phyloP scores from a whole-genome alignment of 23 red algal genomes.

The Agarophyton chilense region DNA sequence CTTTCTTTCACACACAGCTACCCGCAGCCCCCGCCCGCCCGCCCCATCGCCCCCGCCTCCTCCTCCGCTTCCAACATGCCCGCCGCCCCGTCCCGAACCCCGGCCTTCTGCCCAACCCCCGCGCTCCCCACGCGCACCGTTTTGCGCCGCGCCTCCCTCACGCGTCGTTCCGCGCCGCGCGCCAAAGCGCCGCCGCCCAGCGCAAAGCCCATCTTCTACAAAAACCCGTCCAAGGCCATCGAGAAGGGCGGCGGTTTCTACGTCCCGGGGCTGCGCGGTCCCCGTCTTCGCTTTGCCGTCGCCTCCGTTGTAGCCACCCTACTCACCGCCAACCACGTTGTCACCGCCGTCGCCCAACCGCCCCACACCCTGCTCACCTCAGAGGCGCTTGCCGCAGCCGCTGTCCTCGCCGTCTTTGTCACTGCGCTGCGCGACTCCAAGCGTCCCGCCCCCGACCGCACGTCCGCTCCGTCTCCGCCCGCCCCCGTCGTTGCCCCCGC shows the following conservation, averaged over 20 bases:
- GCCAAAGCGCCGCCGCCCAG: slow-evolving; percentile 30
- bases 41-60: too few relatives aligned
- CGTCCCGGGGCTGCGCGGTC: slow-evolving; percentile 84
- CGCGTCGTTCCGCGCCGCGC: neutral
- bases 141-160: too few relatives aligned
- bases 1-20: too few relatives aligned
- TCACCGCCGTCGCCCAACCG: neutral
- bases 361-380: slow-evolving; percentile 1
- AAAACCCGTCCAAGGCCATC: slow-evolving; percentile 87
- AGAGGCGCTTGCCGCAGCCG: slow-evolving; percentile 19
- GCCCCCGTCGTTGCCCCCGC: neutral
- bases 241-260: slow-evolving; percentile 97
- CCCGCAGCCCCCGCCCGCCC: too few relatives aligned
- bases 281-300: slow-evolving; percentile 68
- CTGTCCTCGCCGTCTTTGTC: slow-evolving; percentile 5
- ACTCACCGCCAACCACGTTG: slow-evolving; percentile 54
- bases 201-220: slow-evolving; percentile 70
- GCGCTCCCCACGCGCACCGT: too few relatives aligned
- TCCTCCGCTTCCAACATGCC: too few relatives aligned
- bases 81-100: neutral
- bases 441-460: too few relatives aligned
- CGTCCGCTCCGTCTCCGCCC: too few relatives aligned
- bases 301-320: slow-evolving; percentile 18
- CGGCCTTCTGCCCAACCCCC: neutral
- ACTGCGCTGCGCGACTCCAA: slow-evolving; percentile 33